Evolutionary conservation across 306 rosid genomes (phyloP).

Genomic region (Neltuma alba): DNA sequence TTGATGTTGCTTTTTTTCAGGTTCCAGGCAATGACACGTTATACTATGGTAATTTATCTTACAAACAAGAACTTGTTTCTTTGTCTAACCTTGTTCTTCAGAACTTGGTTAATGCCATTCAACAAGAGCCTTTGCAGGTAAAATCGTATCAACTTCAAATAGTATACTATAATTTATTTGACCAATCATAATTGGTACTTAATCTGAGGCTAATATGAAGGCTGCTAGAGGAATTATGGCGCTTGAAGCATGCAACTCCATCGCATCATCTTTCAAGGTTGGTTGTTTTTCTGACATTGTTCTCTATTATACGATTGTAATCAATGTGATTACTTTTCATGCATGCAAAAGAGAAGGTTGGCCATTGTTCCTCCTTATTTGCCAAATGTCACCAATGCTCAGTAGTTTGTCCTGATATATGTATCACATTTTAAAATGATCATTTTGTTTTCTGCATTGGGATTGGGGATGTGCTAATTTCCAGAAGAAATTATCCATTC

Average conservation of each 20-base stretch:
- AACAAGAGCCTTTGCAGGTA: constrained; percentile 81
- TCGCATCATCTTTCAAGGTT: constrained; percentile 76
- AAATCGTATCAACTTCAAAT: constrained; percentile 16
- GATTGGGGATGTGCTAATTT: background rate
- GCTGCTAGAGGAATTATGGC: constrained; percentile 80
- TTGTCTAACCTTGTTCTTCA: constrained; percentile 65
- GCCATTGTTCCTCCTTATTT: constrained; percentile 1
- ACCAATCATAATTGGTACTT: constrained; percentile 34
- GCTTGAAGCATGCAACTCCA: constrained; percentile 94
- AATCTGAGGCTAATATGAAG: constrained; percentile 52
- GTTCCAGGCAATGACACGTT: constrained; percentile 62
- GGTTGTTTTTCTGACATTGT: constrained; percentile 31
- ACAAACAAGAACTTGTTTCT: constrained; percentile 70
- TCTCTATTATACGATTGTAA: background rate
- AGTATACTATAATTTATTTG: constrained; percentile 25
- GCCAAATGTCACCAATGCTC: background rate
- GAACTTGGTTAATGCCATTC: constrained; percentile 61
- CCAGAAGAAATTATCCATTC: background rate
- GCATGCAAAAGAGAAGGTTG: constrained; percentile 1
- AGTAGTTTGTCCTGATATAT: background rate
- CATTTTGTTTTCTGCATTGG: background rate
- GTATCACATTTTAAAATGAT: background rate
- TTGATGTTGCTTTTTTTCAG: constrained; percentile 44
- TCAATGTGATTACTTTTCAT: constrained; percentile 10
- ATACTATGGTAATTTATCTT: constrained; percentile 67